Conservation (phyloP, 768 basidiomycete genomes). For the Lactifluus hygrophoroides region DNA sequence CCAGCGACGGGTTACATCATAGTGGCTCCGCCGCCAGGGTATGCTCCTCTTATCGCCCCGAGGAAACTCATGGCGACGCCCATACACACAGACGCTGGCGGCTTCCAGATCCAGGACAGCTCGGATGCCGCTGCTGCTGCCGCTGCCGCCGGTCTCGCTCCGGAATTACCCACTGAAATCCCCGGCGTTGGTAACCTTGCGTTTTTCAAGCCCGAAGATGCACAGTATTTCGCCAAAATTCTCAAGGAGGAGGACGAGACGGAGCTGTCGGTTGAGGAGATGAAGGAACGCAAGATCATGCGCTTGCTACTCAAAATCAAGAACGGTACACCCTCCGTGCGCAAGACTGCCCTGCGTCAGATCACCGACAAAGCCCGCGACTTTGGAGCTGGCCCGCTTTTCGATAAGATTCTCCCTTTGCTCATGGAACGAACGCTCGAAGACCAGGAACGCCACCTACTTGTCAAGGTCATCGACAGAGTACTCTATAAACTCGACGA, state of each 20-base stretch:
- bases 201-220: slow-evolving; percentile 98
- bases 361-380: slow-evolving; percentile 99
- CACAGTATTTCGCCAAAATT: slow-evolving; percentile 96
- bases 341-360: slow-evolving; percentile 94
- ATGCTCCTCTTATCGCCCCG: slow-evolving; percentile 64
- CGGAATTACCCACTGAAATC: slow-evolving; percentile 94
- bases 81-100: slow-evolving; percentile 53
- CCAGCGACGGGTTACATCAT: slow-evolving; percentile 82
- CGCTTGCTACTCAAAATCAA: slow-evolving; percentile 96
- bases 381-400: slow-evolving; percentile 94
- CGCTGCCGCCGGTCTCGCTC: slow-evolving; percentile 85
- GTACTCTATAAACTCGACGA: slow-evolving; percentile 99
- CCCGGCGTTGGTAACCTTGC: slow-evolving; percentile 95
- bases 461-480: slow-evolving; percentile 98
- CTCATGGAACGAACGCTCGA: slow-evolving; percentile 98
- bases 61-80: slow-evolving; percentile 45
- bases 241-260: slow-evolving; percentile 93
- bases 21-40: slow-evolving; percentile 90
- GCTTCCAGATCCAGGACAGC: slow-evolving; percentile 95
- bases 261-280: slow-evolving; percentile 87
- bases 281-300: slow-evolving; percentile 99
- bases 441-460: slow-evolving; percentile 95
- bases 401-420: slow-evolving; percentile 96
- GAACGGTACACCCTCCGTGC: slow-evolving; percentile 97
- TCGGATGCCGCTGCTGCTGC: slow-evolving; percentile 84